A percentile compares a stretch with the other conserved stretches of the same genome.
phyloP scores from a whole-genome alignment of 495 filamentous ascomycete species.

The Aspergillus saccharolyticus region DNA sequence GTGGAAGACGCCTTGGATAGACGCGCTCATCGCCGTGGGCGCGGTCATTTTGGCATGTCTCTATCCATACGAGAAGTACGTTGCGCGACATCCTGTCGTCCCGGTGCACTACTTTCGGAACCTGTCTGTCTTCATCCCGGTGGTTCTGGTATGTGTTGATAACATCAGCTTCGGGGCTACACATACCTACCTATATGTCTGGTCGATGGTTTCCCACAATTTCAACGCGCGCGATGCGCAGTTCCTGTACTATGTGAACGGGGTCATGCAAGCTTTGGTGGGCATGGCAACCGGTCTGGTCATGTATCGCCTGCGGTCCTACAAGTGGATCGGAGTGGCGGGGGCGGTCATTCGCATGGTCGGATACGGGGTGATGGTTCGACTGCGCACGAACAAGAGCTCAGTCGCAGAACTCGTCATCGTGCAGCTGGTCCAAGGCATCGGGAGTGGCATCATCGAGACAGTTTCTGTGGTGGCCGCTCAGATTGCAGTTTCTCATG shows the following conservation, averaged over 20 bases:
- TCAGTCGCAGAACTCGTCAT: conserved; percentile 40
- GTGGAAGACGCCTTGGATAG: conserved; percentile 43
- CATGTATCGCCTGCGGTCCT: conserved; percentile 39
- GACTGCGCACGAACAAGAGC: conserved; percentile 41
- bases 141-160: conserved; percentile 35
- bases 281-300: conserved; percentile 38
- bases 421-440: conserved; percentile 44
- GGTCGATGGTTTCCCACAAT: conserved; percentile 39
- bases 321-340: conserved; percentile 42
- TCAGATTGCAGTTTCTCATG: conserved; percentile 42
- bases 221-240: conserved; percentile 38
- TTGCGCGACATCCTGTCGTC: conserved; percentile 40
- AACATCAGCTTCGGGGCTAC: conserved; percentile 38
- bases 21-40: conserved; percentile 38
- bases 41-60: conserved; percentile 29
- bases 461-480: conserved; percentile 39
- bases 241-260: conserved; percentile 42
- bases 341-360: conserved; percentile 38
- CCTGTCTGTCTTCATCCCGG: conserved; percentile 33
- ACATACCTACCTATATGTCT: conserved; percentile 44
- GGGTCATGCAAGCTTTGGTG: conserved; percentile 38
- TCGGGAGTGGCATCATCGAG: conserved; percentile 45
- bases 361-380: conserved; percentile 48
- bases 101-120: conserved; percentile 41
- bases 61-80: conserved; percentile 40